phyloP scores from a whole-genome alignment of 805 yeast species.

The Suhomyces sp. region DNA sequence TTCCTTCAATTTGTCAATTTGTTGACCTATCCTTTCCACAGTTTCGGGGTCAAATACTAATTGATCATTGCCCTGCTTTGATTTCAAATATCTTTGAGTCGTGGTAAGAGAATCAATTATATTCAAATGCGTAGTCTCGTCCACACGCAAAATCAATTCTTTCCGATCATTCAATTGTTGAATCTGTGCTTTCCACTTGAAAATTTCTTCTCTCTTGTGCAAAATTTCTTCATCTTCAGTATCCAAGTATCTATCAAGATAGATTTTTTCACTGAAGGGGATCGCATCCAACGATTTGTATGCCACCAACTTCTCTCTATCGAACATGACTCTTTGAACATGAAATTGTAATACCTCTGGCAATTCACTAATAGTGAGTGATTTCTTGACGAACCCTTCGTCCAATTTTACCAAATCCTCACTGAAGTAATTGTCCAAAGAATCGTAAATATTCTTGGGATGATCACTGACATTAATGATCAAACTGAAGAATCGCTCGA shows the following conservation, averaged over 20 bases:
- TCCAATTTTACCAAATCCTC: constrained; percentile 69
- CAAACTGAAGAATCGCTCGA: constrained; percentile 77
- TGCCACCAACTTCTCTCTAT: constrained; percentile 66
- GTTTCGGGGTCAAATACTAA: constrained; percentile 46
- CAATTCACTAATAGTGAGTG: constrained; percentile 64
- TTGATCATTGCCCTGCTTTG: constrained; percentile 35
- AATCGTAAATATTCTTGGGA: constrained; percentile 86
- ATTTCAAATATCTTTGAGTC: constrained; percentile 55
- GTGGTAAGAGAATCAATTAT: constrained; percentile 47
- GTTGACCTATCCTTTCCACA: constrained; percentile 45
- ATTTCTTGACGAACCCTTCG: constrained; percentile 71
- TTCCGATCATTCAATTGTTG: constrained; percentile 43
- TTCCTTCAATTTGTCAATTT: constrained; percentile 46
- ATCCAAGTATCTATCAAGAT: constrained; percentile 84
- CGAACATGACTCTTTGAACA: constrained; percentile 91
- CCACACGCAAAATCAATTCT: constrained; percentile 40
- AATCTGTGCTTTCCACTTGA: constrained; percentile 61
- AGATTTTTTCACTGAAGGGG: constrained; percentile 73
- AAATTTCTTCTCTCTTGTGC: constrained; percentile 54
- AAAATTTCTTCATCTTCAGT: constrained; percentile 59
- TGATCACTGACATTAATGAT: constrained; percentile 85
- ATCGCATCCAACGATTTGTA: constrained; percentile 82
- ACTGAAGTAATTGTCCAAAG: constrained; percentile 79
- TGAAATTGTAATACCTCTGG: constrained; percentile 90
- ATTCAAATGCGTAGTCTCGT: constrained; percentile 34